Evolutionary conservation across 129 eudicot species (phyloP).

Genomic region (Arctium lappa): DNA sequence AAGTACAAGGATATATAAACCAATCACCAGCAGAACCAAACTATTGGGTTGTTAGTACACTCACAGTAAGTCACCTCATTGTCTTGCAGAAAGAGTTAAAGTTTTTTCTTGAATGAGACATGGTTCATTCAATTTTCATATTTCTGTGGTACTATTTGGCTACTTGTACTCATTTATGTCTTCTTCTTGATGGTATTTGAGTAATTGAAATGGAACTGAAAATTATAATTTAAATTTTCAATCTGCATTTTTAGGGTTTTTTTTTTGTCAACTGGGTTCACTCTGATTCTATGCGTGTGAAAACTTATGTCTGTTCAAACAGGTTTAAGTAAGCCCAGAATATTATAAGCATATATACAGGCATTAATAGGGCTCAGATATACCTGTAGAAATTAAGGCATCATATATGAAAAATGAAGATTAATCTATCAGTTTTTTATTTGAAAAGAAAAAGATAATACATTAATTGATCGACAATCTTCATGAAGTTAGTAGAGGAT

Average conservation of each 20-base stretch:
- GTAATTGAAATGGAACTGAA: not conserved
- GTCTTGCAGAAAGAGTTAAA: conserved; percentile 5
- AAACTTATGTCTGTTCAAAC: not conserved
- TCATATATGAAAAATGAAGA: not conserved
- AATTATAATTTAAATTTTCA: not conserved
- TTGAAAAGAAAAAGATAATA: not conserved
- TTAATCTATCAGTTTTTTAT: not conserved
- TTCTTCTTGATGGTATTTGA: not conserved
- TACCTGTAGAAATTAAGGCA: not conserved
- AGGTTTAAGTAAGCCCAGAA: not conserved
- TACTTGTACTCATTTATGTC: not conserved
- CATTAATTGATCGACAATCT: not conserved
- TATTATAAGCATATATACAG: not conserved
- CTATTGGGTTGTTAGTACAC: not conserved
- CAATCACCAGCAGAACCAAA: not conserved
- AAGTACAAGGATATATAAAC: not conserved
- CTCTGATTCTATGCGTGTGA: no score
- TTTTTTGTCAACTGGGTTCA: no score
- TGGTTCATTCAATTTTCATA: not conserved
- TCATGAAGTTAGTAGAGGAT: not conserved
- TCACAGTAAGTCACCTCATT: conserved; percentile 1
- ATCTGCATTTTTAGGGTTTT: not conserved
- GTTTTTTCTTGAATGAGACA: not conserved
- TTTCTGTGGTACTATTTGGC: not conserved
- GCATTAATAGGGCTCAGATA: not conserved